Conservation (phyloP, 1,284 basidiomycete species). For the Butyriboletus appendiculatus region DNA sequence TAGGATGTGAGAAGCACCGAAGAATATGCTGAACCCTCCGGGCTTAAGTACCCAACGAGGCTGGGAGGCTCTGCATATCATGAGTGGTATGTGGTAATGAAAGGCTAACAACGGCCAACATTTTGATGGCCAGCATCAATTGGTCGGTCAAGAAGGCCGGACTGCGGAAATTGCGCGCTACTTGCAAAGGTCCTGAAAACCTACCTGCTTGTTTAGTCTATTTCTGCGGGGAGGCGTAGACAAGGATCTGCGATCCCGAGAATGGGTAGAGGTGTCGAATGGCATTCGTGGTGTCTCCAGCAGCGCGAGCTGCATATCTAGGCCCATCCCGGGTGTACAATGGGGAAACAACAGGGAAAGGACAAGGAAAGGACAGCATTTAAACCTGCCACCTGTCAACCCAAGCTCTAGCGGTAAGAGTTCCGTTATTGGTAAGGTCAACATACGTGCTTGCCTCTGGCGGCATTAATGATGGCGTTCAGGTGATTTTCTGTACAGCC, state of each 20-base stretch:
- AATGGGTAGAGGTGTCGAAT: background rate
- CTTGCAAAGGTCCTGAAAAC: background rate
- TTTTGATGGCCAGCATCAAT: constrained; percentile 1
- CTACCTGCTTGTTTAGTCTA: background rate
- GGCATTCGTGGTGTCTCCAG: background rate
- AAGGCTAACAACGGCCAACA: background rate
- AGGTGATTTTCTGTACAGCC: too few relatives aligned
- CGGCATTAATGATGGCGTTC: too few relatives aligned
- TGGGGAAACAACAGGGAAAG: too few relatives aligned
- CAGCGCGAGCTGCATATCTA: background rate
- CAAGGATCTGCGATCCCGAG: background rate
- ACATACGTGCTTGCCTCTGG: background rate
- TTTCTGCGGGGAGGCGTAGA: background rate
- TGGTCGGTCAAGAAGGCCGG: constrained; percentile 3
- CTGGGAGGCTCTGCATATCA: background rate
- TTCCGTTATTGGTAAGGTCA: background rate
- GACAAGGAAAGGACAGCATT: too few relatives aligned
- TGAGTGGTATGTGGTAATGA: background rate
- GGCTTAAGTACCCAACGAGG: constrained; percentile 11
- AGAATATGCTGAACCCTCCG: background rate
- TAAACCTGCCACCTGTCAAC: too few relatives aligned
- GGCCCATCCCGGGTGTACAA: too few relatives aligned
- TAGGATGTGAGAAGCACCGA: background rate
- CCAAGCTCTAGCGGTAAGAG: background rate
- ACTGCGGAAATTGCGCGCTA: background rate